Evolutionary conservation across 2,329 filamentous ascomycete species (phyloP), one percentile per base, ranked within the genome.

Genomic region (Rutstroemia sp.): DNA sequence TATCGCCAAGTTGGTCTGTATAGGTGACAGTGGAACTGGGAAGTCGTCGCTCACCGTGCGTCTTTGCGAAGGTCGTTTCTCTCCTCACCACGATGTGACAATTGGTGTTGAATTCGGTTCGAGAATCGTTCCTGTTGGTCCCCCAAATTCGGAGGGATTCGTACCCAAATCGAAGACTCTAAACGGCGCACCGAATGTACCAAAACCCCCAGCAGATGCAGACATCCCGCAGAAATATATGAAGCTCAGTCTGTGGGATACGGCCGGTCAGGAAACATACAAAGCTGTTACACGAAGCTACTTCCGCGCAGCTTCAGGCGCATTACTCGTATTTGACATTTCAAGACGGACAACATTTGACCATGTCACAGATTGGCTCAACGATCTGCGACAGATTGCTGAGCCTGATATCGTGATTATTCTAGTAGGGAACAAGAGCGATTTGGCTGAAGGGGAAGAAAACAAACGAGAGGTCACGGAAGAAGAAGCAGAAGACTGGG

Each of bases 31-130:
- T 47, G 94, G 92, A 71, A 95, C 90, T 70, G 94, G 94, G 69
- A 99, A 99, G 79, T 95, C 90, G 61, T 83, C 90, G 73, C 83
- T 96, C 65, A 96, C 92, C 56, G 92, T 96, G 71, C 90, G 92
- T 62, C 88, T 97, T 62, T 96, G 92, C 77, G 92, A 96, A 79
- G 92, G 92, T 67, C 90, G 92, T 71, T 96, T 97, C 78, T 90
- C 89, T 55, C 83, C 88, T 54, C 88, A 94, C 71, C 92, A 96
- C 80, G 92, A 96, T 78, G 92, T 96, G 64, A 97, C 92, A 62
- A 96, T 96, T 69, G 92, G 92, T 64, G 92, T 96, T n/a, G 92
- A 97, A 72, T 96, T 96, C 72, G 92, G 92, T 67, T 95, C 89
- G 51, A 85, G 91, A 68, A 92, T 96, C 70, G 89, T 96, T 55